These are phyloP conservation scores for Phyllosticta citribraziliensis DNA, from an alignment of 2,329 filamentous ascomycete species.

Conservation along the genomic window DNA sequence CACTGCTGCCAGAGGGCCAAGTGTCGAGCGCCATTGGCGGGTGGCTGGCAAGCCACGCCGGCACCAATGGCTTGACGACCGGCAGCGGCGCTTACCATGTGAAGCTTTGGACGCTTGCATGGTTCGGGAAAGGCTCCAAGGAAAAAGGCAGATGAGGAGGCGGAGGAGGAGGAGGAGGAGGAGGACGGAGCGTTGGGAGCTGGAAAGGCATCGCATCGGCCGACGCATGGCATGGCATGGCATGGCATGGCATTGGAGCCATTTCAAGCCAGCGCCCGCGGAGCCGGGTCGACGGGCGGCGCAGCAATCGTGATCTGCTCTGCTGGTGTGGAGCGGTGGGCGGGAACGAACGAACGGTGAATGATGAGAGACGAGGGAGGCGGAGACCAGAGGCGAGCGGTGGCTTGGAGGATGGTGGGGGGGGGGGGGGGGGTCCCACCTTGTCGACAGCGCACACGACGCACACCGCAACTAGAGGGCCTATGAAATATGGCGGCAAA, in stretches of 20 bases:
- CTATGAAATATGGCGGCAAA: neutral
- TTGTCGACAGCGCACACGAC: slow-evolving; percentile 10
- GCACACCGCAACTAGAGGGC: slow-evolving; percentile 9
- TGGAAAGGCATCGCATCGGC: too few species aligned
- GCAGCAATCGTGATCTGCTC: slow-evolving; percentile 6
- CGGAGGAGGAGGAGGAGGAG: too few species aligned
- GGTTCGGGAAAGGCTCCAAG: slow-evolving; percentile 5
- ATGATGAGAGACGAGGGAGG: too few species aligned
- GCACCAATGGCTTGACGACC: neutral
- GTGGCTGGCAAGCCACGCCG: slow-evolving; percentile 5
- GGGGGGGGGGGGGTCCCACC: neutral
- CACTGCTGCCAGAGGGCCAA: neutral
- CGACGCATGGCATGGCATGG: too few species aligned
- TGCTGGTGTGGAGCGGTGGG: neutral
- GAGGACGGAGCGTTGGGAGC: neutral
- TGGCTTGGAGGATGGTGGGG: neutral
- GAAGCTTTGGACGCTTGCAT: too few species aligned
- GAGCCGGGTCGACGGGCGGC: neutral
- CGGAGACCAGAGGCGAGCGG: neutral
- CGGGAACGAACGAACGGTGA: too few species aligned
- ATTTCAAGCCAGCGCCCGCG: slow-evolving; percentile 2
- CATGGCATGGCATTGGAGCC: neutral
- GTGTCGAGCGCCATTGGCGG: slow-evolving; percentile 4
- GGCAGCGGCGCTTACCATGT: neutral
- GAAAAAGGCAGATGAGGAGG: slow-evolving; percentile 6